phyloP scores from a whole-genome alignment of 495 filamentous ascomycete species.

The Xylaria venustula region DNA sequence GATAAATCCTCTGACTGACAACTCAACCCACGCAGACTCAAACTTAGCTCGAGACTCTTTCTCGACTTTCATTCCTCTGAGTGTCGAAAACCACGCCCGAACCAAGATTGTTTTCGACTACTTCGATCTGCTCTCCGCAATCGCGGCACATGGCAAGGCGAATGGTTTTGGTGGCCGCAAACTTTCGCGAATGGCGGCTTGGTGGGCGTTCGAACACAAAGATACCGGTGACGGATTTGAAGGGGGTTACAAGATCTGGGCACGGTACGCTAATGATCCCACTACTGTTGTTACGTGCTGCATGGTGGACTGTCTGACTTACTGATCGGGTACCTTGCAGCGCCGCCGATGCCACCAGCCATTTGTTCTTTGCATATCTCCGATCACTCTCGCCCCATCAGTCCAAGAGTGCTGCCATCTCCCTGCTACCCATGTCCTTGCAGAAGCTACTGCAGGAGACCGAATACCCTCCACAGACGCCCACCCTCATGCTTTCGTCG shows the following conservation, averaged over 20 bases:
- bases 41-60: conserved; percentile 90
- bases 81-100: conserved; percentile 83
- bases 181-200: conserved; percentile 90
- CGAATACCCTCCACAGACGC: conserved; percentile 87
- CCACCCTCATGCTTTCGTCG: conserved; percentile 70
- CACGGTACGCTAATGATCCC: conserved; percentile 31
- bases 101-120: conserved; percentile 92
- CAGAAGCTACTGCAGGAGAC: conserved; percentile 88
- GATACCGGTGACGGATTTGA: conserved; percentile 92
- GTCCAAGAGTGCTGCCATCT: conserved; percentile 65
- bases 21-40: conserved; percentile 61
- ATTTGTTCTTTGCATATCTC: conserved; percentile 96
- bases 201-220: conserved; percentile 96
- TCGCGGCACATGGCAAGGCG: conserved; percentile 77
- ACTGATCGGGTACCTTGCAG: conserved; percentile 47
- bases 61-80: conserved; percentile 92
- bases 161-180: conserved; percentile 95
- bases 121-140: conserved; percentile 87
- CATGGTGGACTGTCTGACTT: neutral
- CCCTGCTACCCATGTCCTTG: conserved; percentile 81
- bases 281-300: neutral
- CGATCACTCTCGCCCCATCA: conserved; percentile 83
- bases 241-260: conserved; percentile 86
- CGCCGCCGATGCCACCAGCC: conserved; percentile 91
- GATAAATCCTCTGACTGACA: conserved; percentile 6